A percentile compares a stretch with the other conserved stretches of the same genome.
These are phyloP conservation scores for Annona squamosa DNA, from an alignment of 164 flowering plant genomes.

Conservation along the genomic window DNA sequence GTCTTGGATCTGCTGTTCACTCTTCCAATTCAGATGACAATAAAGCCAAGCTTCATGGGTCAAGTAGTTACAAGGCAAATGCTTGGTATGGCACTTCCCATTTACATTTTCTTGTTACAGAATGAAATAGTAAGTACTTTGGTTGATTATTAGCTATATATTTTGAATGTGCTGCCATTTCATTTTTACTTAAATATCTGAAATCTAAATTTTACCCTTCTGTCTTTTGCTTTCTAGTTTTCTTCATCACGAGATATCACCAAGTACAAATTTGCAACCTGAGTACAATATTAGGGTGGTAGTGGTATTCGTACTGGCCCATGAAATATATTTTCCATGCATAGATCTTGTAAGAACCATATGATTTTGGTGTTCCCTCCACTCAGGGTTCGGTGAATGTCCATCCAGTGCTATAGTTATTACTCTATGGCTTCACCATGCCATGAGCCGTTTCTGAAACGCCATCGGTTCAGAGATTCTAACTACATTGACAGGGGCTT, in stretches of 20 bases:
- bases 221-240: not conserved
- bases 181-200: too few species aligned
- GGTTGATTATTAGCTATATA: not conserved
- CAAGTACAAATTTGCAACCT: not conserved
- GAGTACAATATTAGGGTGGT: not conserved
- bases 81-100: constrained; percentile 23
- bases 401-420: too few species aligned
- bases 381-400: too few species aligned
- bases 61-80: constrained; percentile 19
- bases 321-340: too few species aligned
- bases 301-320: not conserved
- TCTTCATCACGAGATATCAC: not conserved
- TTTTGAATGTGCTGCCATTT: too few species aligned
- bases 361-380: too few species aligned
- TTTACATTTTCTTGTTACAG: not conserved
- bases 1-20: constrained; percentile 72
- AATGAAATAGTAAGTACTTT: not conserved
- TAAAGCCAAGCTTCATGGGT: constrained; percentile 38
- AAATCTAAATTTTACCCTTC: too few species aligned
- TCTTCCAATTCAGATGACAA: constrained; percentile 67
- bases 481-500: too few species aligned
- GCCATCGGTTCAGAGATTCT: too few species aligned
- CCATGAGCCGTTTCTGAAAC: too few species aligned
- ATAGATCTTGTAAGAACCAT: too few species aligned
- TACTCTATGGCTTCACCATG: too few species aligned